A percentile compares a stretch with the other conserved stretches of the same genome.
Conservation (phyloP, 129 eudicot genomes). For the Flaveria sonorensis region DNA sequence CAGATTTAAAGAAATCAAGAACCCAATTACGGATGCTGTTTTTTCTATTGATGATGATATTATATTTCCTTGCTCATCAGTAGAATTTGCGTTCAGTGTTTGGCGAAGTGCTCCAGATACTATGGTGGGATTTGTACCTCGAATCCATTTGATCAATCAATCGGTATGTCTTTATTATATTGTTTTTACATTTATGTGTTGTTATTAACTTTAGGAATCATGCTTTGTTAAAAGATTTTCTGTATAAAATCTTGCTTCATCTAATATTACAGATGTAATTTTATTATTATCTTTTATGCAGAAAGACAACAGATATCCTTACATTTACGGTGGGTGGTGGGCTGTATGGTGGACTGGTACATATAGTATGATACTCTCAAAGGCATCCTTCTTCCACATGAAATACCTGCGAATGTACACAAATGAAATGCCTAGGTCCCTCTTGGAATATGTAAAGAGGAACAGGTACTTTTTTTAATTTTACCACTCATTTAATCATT, state of each 20-base stretch:
- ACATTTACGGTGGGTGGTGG: conserved; percentile 83
- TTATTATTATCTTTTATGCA: conserved; percentile 31
- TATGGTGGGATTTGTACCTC: conserved; percentile 93
- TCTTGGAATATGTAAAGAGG: conserved; percentile 66
- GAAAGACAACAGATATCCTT: conserved; percentile 47
- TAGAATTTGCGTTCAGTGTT: conserved; percentile 72
- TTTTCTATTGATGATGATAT: conserved; percentile 87
- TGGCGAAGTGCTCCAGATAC: conserved; percentile 88
- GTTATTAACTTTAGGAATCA: background rate
- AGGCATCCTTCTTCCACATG: conserved; percentile 81
- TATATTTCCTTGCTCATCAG: conserved; percentile 76
- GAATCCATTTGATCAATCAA: conserved; percentile 66
- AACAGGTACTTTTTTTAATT: conserved; percentile 54
- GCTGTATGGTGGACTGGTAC: conserved; percentile 90
- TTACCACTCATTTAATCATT: background rate
- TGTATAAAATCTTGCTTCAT: conserved; percentile 4
- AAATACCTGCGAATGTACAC: conserved; percentile 77
- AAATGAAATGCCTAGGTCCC: conserved; percentile 70
- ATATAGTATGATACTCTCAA: conserved; percentile 83
- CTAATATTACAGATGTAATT: background rate
- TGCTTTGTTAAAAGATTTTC: background rate
- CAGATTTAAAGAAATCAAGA: conserved; percentile 73
- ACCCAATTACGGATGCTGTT: conserved; percentile 65
- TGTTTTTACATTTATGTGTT: conserved; percentile 3
- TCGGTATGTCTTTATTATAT: conserved; percentile 45